These are phyloP conservation scores for Lasiodiplodia sp. DNA, from an alignment of 2,329 filamentous ascomycete genomes.

Conservation along the genomic window DNA sequence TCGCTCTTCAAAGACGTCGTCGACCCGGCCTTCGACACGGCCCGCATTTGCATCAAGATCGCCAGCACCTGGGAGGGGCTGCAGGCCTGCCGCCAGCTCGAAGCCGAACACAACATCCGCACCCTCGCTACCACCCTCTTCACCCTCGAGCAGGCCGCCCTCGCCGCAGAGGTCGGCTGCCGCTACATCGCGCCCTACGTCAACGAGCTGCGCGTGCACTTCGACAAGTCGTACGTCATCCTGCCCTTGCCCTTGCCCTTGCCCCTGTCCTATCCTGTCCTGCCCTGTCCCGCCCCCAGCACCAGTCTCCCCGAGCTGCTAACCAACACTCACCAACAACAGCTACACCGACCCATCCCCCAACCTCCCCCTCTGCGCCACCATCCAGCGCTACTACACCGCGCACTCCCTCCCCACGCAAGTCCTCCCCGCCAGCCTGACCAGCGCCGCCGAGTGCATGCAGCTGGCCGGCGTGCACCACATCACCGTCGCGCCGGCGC, in stretches of 20 bases:
- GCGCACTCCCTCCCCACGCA: slow-evolving; percentile 52
- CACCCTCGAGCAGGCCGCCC: slow-evolving; percentile 65
- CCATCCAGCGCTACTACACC: slow-evolving; percentile 61
- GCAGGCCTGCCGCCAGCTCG: slow-evolving; percentile 63
- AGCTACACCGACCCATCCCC: slow-evolving; percentile 57
- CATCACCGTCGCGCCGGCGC: slow-evolving; percentile 64
- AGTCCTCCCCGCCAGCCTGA: slow-evolving; percentile 65
- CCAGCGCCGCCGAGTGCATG: slow-evolving; percentile 65
- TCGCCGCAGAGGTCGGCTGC: slow-evolving; percentile 65
- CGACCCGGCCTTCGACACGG: slow-evolving; percentile 42
- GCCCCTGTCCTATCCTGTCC: background rate
- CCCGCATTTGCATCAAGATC: slow-evolving; percentile 69
- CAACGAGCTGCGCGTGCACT: slow-evolving; percentile 69
- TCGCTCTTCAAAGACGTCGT: slow-evolving; percentile 57
- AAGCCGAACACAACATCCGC: slow-evolving; percentile 59
- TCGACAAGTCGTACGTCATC: slow-evolving; percentile 29
- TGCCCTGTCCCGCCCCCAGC: too few relatives aligned
- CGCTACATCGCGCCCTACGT: slow-evolving; percentile 71
- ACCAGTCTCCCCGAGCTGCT: too few relatives aligned
- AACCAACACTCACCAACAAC: slow-evolving; percentile 20
- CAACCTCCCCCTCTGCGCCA: slow-evolving; percentile 59
- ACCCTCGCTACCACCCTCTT: slow-evolving; percentile 71
- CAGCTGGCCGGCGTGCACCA: slow-evolving; percentile 64
- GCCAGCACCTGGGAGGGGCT: slow-evolving; percentile 70
- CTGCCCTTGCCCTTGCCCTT: too few relatives aligned